phyloP scores from a whole-genome alignment of 257 asterid genomes.

The Scutellaria galericulata region DNA sequence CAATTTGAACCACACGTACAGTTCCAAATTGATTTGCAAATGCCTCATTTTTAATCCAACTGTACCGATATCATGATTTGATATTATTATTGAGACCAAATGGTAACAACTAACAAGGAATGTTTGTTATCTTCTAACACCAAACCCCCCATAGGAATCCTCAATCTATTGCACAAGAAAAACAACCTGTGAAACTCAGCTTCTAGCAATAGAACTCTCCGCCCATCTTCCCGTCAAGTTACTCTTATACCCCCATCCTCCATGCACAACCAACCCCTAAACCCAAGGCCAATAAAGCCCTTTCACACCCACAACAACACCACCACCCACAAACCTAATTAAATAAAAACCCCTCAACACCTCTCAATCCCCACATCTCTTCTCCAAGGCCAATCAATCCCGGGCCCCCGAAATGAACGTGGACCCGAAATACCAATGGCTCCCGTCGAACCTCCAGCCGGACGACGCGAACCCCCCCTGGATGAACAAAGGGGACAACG shows the following conservation, averaged over 20 bases:
- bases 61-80: no score
- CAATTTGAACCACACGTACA: no score
- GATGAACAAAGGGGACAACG: conserved; percentile 80
- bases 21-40: no score
- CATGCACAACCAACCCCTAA: not conserved
- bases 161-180: conserved; percentile 37
- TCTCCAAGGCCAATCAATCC: no score
- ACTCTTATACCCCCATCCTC: conserved; percentile 17
- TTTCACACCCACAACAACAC: not conserved
- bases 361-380: not conserved
- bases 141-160: conserved; percentile 37
- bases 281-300: not conserved
- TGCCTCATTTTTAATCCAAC: no score
- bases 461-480: conserved; percentile 58
- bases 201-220: conserved; percentile 32
- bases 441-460: conserved; percentile 48
- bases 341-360: no score
- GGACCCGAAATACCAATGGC: conserved; percentile 37
- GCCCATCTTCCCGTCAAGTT: conserved; percentile 29
- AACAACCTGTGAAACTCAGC: conserved; percentile 35
- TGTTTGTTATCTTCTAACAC: not conserved
- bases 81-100: not conserved
- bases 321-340: conserved; percentile 5
- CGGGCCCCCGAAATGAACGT: not conserved
- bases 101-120: not conserved